Base-by-base conservation (phyloP, 2,329 filamentous ascomycete species). In the Bipolaris zeicola region DNA sequence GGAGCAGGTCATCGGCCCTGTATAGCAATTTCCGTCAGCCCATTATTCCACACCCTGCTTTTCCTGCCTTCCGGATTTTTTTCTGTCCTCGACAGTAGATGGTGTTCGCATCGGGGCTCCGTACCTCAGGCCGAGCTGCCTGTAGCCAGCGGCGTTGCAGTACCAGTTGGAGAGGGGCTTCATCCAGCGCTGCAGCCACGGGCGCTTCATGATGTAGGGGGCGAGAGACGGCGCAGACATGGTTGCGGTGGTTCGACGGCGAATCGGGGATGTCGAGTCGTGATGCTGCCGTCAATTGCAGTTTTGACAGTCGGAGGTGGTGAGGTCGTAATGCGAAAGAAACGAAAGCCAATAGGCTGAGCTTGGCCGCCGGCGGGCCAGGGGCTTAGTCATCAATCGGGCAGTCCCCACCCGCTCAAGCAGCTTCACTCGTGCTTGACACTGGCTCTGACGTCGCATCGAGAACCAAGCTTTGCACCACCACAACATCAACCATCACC, bases 1-100 rank as follows among this genome's bases (percentile, higher is more conserved):
- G 87, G 77, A 97, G 90, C 77, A 99, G 82, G 78, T 99, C 95
- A 80, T 99, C 95, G 84, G 89, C 88, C 80, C 95, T 98, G 76
- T 69, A 64, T 62, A 64, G 59, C 58, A 67, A 47, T 52, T 49
- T 41, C 50, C 33, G 71, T 76, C 63, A 77, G 72, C 67, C 46
- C 61, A 70, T 72, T 49, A n/a, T 44, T 61, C 58, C 61, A 49
- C 39, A 57, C 6, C 47, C 38, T 46, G 8, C 52, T 44, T 43
- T 22, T 52, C 13, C 48, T 2, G 4, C 54, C 50, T 18, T 31
- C 0, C 7, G 6, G 3, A 31, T 11, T 13, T 31, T 31, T 31
- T 31, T 39, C 26, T 6, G 45, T 33, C 39, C 24, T 14, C 36
- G 11, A 37, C 44, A 16, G 13, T 24, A 38, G 10, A 16, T 26